A percentile compares a stretch with the other conserved stretches of the same genome.
These are phyloP conservation scores for Microbotryomycetes sp. DNA, from an alignment of 1,284 basidiomycete species.

Conservation along the genomic window DNA sequence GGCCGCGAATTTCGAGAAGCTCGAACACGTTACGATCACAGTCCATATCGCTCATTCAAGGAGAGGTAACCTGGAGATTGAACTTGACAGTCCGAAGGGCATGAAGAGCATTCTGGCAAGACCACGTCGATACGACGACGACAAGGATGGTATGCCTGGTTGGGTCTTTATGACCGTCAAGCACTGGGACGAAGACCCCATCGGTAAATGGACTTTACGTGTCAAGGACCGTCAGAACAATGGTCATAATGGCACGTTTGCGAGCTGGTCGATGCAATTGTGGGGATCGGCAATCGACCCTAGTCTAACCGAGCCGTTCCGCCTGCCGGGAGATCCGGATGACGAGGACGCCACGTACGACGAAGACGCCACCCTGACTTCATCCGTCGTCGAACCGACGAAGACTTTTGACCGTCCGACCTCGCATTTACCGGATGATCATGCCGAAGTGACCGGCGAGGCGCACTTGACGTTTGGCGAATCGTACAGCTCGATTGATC, in stretches of 20 bases:
- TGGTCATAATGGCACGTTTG: constrained; percentile 64
- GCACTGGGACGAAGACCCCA: constrained; percentile 90
- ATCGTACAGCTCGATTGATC: constrained; percentile 3
- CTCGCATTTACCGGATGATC: constrained; percentile 74
- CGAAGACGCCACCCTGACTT: constrained; percentile 30
- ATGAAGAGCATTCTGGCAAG: constrained; percentile 77
- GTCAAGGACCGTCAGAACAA: constrained; percentile 68
- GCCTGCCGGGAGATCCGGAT: constrained; percentile 43
- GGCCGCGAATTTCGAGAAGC: constrained; percentile 68
- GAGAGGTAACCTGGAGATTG: constrained; percentile 89
- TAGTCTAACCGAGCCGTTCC: constrained; percentile 57
- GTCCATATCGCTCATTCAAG: constrained; percentile 86
- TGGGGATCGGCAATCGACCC: constrained; percentile 87
- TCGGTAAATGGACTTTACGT: constrained; percentile 85
- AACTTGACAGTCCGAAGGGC: constrained; percentile 76
- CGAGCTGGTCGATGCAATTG: constrained; percentile 85
- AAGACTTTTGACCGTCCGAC: constrained; percentile 78
- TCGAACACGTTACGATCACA: constrained; percentile 88
- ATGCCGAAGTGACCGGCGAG: constrained; percentile 48
- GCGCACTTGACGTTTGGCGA: constrained; percentile 27
- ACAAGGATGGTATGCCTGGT: constrained; percentile 67
- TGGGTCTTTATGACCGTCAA: constrained; percentile 99
- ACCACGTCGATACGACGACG: constrained; percentile 61
- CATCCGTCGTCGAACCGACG: constrained; percentile 37
- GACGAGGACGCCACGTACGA: constrained; percentile 38